Evolutionary conservation across 2,329 filamentous ascomycete genomes (phyloP).

Genomic region (Penicillium concentricum): DNA sequence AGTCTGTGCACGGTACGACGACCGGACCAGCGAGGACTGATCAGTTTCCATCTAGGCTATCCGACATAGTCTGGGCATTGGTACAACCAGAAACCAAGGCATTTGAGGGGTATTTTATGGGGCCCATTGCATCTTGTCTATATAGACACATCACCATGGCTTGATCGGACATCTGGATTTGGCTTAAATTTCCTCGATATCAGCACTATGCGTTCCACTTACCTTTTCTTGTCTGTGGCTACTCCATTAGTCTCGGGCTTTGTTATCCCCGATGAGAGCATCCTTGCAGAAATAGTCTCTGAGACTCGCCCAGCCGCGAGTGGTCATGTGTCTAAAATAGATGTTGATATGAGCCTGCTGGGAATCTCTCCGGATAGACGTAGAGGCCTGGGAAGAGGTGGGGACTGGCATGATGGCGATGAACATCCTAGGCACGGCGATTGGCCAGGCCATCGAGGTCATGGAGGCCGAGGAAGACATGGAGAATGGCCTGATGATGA

Average conservation of each 20-base stretch:
- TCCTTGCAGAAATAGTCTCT: background rate
- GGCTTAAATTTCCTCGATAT: background rate
- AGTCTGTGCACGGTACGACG: background rate
- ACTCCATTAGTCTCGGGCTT: conserved; percentile 9
- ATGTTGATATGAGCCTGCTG: background rate
- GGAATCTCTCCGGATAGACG: background rate
- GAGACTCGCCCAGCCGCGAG: background rate
- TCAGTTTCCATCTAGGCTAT: background rate
- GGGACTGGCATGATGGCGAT: background rate
- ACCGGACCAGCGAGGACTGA: background rate
- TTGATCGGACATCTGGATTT: background rate
- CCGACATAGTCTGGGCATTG: background rate
- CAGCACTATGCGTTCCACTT: conserved; percentile 3
- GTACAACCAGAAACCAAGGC: background rate
- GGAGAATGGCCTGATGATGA: background rate
- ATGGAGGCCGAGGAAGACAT: background rate
- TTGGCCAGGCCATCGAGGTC: background rate
- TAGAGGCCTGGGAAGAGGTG: background rate
- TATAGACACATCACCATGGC: background rate
- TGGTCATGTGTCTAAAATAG: background rate
- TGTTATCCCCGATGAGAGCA: conserved; percentile 12
- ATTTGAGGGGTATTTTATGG: background rate
- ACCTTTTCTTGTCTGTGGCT: background rate
- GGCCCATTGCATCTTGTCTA: background rate
- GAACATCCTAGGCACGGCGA: background rate